Percentiles rank a stretch among this genome's conserved stretches.
Evolutionary conservation across 495 filamentous ascomycete genomes (phyloP).

Genomic region (Xylaria scruposa): DNA sequence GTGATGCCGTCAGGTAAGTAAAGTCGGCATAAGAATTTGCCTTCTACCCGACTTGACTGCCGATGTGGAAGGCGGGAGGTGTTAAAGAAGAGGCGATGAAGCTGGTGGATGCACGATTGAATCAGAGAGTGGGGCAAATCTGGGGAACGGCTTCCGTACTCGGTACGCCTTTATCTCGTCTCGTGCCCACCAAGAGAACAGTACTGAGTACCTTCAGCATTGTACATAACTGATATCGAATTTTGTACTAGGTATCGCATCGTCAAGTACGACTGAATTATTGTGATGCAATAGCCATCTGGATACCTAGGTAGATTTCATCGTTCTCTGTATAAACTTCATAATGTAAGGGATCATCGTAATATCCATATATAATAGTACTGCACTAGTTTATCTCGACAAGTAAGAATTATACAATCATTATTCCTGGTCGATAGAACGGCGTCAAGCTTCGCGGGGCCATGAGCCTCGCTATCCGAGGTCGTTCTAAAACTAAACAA

Average conservation of each 20-base stretch:
- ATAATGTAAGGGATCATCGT: neutral
- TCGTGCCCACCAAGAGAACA: neutral
- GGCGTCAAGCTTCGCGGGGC: neutral
- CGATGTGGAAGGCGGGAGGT: neutral
- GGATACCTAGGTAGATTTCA: too few species aligned
- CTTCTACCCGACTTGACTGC: neutral
- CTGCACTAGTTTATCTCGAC: neutral
- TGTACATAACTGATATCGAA: neutral
- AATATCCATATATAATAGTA: neutral
- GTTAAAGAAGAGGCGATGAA: neutral
- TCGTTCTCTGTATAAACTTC: too few species aligned
- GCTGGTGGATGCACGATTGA: slow-evolving; percentile 1
- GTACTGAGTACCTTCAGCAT: neutral
- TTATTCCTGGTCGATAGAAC: neutral
- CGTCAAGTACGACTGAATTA: too few species aligned
- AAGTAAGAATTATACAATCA: neutral
- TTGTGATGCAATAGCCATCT: too few species aligned
- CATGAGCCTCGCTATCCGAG: neutral
- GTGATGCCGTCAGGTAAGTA: neutral
- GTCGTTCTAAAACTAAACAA: neutral
- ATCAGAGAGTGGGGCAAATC: slow-evolving; percentile 17
- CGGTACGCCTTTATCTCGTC: neutral
- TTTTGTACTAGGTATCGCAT: too few species aligned
- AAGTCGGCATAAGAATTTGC: neutral
- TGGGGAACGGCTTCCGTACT: slow-evolving; percentile 5